Percentiles rank a stretch among this genome's conserved stretches.
Conservation (phyloP, 2,329 filamentous ascomycete genomes). For the Sclerotinia borealis region DNA sequence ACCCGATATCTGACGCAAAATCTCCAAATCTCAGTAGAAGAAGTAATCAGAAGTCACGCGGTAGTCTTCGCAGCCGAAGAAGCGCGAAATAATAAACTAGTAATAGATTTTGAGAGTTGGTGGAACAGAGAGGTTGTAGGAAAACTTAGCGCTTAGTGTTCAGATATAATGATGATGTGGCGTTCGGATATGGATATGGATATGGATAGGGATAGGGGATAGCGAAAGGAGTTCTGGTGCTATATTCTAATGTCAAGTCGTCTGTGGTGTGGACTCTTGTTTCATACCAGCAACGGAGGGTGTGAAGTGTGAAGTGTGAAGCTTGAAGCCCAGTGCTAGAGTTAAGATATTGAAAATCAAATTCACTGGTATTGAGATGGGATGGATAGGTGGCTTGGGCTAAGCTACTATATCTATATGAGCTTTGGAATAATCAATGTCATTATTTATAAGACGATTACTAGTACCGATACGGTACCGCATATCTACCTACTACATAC, state of each 20-base stretch:
- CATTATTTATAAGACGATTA: too few relatives aligned
- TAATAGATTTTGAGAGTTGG: conserved; percentile 72
- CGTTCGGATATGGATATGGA: too few relatives aligned
- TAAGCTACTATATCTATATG: too few relatives aligned
- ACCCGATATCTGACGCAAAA: not conserved
- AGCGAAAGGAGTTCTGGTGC: not conserved
- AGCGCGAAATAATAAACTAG: conserved; percentile 61
- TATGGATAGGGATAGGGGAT: too few relatives aligned
- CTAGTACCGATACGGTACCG: too few relatives aligned
- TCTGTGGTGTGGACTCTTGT: not conserved
- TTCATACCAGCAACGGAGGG: too few relatives aligned
- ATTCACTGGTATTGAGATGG: too few relatives aligned
- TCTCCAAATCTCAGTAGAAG: conserved; percentile 49
- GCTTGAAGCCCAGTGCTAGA: not conserved
- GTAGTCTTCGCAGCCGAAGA: conserved; percentile 94
- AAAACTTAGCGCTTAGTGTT: conserved; percentile 12
- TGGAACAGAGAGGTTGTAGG: conserved; percentile 54
- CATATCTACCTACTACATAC: too few relatives aligned
- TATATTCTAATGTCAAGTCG: too few relatives aligned
- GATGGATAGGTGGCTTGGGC: too few relatives aligned
- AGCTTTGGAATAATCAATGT: too few relatives aligned
- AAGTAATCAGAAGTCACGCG: conserved; percentile 82
- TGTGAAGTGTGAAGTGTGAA: not conserved
- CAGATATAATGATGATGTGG: not conserved
- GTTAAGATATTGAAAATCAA: not conserved